Evolutionary conservation across 148 eudicot genomes (phyloP).

Genomic region (Rhododendron henanense): DNA sequence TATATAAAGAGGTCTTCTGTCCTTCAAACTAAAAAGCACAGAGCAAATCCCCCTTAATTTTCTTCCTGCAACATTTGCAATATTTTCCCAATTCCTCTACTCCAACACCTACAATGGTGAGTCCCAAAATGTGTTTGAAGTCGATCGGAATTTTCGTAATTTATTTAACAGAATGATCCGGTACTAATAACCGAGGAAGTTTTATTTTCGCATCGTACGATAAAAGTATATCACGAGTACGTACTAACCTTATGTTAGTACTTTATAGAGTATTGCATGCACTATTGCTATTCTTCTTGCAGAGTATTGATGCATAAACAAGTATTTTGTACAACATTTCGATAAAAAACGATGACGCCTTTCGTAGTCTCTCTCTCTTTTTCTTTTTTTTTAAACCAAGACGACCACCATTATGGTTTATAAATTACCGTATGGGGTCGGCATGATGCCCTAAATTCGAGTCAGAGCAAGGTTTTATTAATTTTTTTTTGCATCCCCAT

Average conservation of each 20-base stretch:
- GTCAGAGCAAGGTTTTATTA: too few species aligned
- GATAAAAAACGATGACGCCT: too few species aligned
- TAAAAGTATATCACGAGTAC: neutral
- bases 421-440: too few species aligned
- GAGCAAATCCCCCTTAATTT: neutral
- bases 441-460: too few species aligned
- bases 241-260: neutral
- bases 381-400: too few species aligned
- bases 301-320: neutral
- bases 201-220: neutral
- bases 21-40: neutral
- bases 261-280: too few species aligned
- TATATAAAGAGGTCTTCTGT: conserved; percentile 3
- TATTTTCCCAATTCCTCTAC: neutral
- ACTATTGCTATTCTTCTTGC: neutral
- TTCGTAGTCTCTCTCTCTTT: too few species aligned
- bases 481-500: neutral
- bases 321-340: neutral
- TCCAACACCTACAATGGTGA: conserved; percentile 5
- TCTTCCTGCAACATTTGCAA: neutral
- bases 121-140: neutral
- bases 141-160: neutral
- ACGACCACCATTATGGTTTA: too few species aligned
- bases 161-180: neutral
- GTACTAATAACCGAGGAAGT: neutral